Evolutionary conservation across 163 green algal genomes (phyloP).

Genomic region (Coccomyxa subellipsoidea): DNA sequence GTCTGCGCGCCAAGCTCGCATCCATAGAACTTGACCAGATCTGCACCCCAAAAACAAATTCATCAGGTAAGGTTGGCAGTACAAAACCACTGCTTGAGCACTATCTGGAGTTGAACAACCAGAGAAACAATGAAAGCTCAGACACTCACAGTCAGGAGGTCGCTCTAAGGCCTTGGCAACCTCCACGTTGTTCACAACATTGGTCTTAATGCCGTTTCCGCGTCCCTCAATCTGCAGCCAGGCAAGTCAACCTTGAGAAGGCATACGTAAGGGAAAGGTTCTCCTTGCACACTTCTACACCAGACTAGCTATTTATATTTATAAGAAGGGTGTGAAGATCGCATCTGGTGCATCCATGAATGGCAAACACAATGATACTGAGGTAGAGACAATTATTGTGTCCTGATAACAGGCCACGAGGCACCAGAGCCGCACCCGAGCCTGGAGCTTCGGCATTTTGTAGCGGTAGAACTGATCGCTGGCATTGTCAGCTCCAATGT

Average conservation of each 20-base stretch:
- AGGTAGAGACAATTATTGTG: no score
- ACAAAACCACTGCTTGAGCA: no score
- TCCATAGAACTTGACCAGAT: slow-evolving; percentile 96
- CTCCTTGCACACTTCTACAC: no score
- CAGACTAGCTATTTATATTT: no score
- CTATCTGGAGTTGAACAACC: neutral
- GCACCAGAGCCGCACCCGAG: slow-evolving; percentile 57
- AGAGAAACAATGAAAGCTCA: neutral
- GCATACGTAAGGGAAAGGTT: no score
- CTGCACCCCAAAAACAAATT: slow-evolving; percentile 34
- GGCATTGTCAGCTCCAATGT: slow-evolving; percentile 83
- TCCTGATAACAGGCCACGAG: neutral
- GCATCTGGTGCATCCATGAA: no score
- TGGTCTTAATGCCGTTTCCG: slow-evolving; percentile 99
- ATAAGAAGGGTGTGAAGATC: no score
- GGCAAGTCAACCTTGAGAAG: neutral
- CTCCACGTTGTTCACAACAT: slow-evolving; percentile 99
- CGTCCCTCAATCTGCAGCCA: slow-evolving; percentile 80
- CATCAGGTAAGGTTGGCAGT: no score
- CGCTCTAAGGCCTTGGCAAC: slow-evolving; percentile 96
- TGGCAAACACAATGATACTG: no score
- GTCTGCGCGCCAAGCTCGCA: slow-evolving; percentile 96
- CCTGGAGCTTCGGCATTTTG: slow-evolving; percentile 95
- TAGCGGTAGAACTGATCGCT: slow-evolving; percentile 94
- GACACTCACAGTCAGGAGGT: slow-evolving; percentile 80